A percentile compares a stretch with the other conserved stretches of the same genome.
Conservation (phyloP, 495 filamentous ascomycete species). For the Parachaetomium inaequale region DNA sequence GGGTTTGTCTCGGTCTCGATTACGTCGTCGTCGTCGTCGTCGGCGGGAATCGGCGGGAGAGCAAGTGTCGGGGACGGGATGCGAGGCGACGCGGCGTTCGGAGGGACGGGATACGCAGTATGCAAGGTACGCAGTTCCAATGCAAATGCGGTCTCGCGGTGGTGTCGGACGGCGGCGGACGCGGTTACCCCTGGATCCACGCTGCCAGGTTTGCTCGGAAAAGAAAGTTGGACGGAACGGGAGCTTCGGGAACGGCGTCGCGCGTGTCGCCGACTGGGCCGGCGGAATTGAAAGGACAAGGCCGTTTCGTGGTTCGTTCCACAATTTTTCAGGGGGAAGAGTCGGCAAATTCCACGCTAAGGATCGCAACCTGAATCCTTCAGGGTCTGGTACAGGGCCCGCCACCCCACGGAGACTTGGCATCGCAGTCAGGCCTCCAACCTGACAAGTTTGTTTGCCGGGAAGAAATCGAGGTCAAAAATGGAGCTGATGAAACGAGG, state of each 20-base stretch:
- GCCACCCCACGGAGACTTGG: background rate
- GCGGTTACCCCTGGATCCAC: background rate
- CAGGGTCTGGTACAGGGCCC: background rate
- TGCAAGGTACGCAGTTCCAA: too few species aligned
- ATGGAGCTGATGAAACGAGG: too few species aligned
- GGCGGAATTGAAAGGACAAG: background rate
- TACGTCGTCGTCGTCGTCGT: background rate
- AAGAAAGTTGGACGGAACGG: background rate
- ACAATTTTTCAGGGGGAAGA: conserved; percentile 7
- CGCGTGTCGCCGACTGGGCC: background rate
- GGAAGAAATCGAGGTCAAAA: too few species aligned
- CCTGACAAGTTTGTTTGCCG: too few species aligned
- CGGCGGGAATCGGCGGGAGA: background rate
- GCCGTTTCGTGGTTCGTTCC: background rate
- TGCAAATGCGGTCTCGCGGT: too few species aligned
- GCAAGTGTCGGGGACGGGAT: background rate
- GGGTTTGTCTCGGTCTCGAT: background rate
- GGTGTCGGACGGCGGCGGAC: too few species aligned
- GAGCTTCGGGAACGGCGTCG: background rate
- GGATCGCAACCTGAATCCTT: too few species aligned
- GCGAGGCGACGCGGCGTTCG: background rate
- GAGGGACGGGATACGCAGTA: too few species aligned
- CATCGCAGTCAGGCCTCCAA: background rate
- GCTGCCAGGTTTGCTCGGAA: background rate
- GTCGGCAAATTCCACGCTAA: background rate